These are phyloP conservation scores for Podospora sp. DNA, from an alignment of 495 filamentous ascomycete species.

Conservation along the genomic window DNA sequence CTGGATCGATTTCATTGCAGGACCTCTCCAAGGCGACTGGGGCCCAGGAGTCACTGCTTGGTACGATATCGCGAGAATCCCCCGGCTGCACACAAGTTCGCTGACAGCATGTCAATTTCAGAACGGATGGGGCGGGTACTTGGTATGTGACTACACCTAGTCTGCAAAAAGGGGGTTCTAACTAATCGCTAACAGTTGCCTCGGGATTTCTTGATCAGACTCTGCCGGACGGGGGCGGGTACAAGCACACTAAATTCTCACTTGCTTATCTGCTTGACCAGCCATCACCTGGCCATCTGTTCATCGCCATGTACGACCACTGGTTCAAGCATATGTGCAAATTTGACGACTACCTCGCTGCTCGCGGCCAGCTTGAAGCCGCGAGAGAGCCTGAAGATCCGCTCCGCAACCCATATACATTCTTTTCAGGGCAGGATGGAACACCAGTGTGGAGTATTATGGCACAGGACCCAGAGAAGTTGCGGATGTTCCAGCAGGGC, in stretches of 20 bases:
- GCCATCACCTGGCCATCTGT: slow-evolving; percentile 26
- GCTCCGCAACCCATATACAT: slow-evolving; percentile 24
- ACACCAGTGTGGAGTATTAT: slow-evolving; percentile 27
- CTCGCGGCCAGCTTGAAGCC: slow-evolving; percentile 16
- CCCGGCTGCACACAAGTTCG: not conserved
- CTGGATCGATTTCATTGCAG: slow-evolving; percentile 22
- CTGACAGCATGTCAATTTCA: slow-evolving; percentile 17
- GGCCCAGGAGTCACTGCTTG: slow-evolving; percentile 27
- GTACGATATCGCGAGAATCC: slow-evolving; percentile 13
- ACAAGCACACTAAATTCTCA: slow-evolving; percentile 29
- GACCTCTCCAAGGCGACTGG: slow-evolving; percentile 25
- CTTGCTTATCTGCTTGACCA: slow-evolving; percentile 22
- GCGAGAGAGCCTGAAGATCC: slow-evolving; percentile 26
- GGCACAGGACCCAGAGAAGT: slow-evolving; percentile 24
- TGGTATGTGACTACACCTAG: slow-evolving; percentile 1
- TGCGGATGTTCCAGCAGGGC: slow-evolving; percentile 25
- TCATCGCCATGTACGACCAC: slow-evolving; percentile 28
- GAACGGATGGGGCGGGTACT: slow-evolving; percentile 28
- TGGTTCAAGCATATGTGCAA: slow-evolving; percentile 27
- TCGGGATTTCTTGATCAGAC: slow-evolving; percentile 33
- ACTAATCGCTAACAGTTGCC: slow-evolving; percentile 8
- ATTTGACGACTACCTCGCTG: slow-evolving; percentile 30
- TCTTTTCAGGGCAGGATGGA: slow-evolving; percentile 22
- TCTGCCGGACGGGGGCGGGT: slow-evolving; percentile 10
- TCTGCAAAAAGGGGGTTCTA: not conserved